Base-by-base conservation (phyloP, 108 stramenopile species). In the Chaetoceros muelleri region DNA sequence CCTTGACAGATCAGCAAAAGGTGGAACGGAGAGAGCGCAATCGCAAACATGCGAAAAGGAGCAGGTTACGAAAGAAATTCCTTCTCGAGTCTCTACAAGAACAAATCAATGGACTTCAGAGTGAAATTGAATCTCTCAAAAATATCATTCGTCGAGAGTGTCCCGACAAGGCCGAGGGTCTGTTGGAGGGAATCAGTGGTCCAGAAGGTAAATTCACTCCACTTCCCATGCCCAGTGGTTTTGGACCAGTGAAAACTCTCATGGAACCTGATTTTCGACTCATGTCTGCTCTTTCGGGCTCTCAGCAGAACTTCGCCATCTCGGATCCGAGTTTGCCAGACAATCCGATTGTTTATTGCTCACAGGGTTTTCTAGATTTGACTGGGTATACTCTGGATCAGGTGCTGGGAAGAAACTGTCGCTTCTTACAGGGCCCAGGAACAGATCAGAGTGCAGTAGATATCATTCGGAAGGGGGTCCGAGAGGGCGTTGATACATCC, bases 221-320 rank as follows among this genome's bases (percentile, higher is more conserved):
- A 1, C 60, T 93, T 17, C 87, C 87, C 53, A 87, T 86, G 81
- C 87, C 91, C 5, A 76, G 74, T 59, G 91, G 91, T 2, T 93
- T 93, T 71, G 91, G 91, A 19, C 91, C 91, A 2, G 87, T 93
- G 45, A 93, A 93, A 73, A 93, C 91, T 0, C 61, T 93, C 23
- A 93, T 93, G 91, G 87, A 93, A 60, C 87, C 87, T 2, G 87
- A 88, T 60, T 90, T 90, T 56, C 72, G 87, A 49, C 78, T 88
- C 57, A 84, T 94, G 88, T 74, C 73, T 5, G 87, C 87, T 1
- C 58, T 90, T 40, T 82, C 80, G 19, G 84, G 82, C 25, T 84
- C 82, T 22, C 90, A 97, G 76, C 98, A 97, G 70, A 96, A 95
- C 72, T 99, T 99, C 73, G 88, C 96, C 46, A 95, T 99, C 62